Evolutionary conservation across 2,329 filamentous ascomycete genomes (phyloP).

Genomic region (Sclerotinia borealis): DNA sequence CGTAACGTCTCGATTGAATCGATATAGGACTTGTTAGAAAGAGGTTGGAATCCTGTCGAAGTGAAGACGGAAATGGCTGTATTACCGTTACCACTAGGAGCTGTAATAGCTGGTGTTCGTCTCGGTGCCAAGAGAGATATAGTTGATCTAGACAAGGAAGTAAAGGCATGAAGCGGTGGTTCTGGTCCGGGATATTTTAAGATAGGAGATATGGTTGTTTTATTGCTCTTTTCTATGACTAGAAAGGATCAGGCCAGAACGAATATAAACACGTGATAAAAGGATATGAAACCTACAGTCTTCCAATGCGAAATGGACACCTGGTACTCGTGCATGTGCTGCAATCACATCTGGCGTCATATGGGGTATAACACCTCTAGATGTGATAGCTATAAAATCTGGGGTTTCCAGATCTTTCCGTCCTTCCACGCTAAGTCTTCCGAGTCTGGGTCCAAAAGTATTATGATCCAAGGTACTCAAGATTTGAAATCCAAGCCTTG

Average conservation of each 20-base stretch:
- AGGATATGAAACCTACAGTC: conserved; percentile 65
- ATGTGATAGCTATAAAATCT: conserved; percentile 72
- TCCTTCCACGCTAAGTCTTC: conserved; percentile 48
- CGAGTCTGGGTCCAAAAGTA: conserved; percentile 24
- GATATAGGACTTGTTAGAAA: conserved; percentile 65
- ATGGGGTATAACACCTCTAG: conserved; percentile 80
- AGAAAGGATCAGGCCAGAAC: conserved; percentile 12
- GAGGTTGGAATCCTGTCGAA: conserved; percentile 73
- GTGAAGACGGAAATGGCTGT: conserved; percentile 72
- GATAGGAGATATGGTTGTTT: conserved; percentile 42
- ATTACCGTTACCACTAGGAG: conserved; percentile 65
- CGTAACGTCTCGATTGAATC: conserved; percentile 56
- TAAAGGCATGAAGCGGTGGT: conserved; percentile 66
- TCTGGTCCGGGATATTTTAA: conserved; percentile 34
- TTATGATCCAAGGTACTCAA: conserved; percentile 17
- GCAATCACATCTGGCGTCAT: conserved; percentile 76
- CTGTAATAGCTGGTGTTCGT: conserved; percentile 66
- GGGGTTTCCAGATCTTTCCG: conserved; percentile 72
- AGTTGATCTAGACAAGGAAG: conserved; percentile 59
- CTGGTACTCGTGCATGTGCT: conserved; percentile 58
- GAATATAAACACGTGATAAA: conserved; percentile 13
- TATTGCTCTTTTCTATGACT: conserved; percentile 49
- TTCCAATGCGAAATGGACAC: conserved; percentile 78
- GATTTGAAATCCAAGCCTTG: conserved; percentile 23
- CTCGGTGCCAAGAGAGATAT: conserved; percentile 71